Evolutionary conservation across 1,284 basidiomycete genomes (phyloP), one percentile per base, ranked within the genome.

Genomic region (Ceratobasidium sp.): DNA sequence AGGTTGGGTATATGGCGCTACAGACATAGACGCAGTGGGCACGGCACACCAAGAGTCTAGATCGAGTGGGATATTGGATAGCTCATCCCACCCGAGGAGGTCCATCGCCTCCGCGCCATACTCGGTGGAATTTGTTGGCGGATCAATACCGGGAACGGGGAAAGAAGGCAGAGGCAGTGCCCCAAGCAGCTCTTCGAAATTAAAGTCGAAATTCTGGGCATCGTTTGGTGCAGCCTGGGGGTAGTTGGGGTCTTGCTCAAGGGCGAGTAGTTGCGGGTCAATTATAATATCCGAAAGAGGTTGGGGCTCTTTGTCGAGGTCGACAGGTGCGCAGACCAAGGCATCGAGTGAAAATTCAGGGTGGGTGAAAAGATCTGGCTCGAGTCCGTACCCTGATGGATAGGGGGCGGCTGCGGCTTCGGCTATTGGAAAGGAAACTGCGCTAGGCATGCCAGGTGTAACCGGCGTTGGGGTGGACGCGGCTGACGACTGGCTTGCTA

Each of bases 391-490:
- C n/a, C 41, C 53, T 1, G 54, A 39, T 4, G 53, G 27, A 39
- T 41, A 27, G 4, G 16, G 19, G 2, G 14, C 11, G 1, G 14
- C 24, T 5, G 66, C 58, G 16, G 7, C n/a, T 27, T 58, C 66
- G 14, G 51, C 22, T 2, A 34, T 5, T 9, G 39, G n/a, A 34
- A 69, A 69, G 27, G 66, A 43, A 53, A 37, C 58, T 11, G 31
- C 29, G n/a, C 29, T 37, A 8, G 66, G 66, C 16, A 53, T 69
- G n/a, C 29, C 51, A 29, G 66, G 66, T 8, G 66, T 69, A 19
- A 37, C 39, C 6, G 66, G 66, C 66, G 46, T 69, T 13, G 66
- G 66, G 31, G 66, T 69, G 14, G 66, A 69, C 13, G 64, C 48
- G 29, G 64, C 64, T 14, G 66, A 69, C 31, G 66, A 58, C 34